Evolutionary conservation across 208 protist genomes (phyloP).

Genomic region (Acanthamoeba quina): DNA sequence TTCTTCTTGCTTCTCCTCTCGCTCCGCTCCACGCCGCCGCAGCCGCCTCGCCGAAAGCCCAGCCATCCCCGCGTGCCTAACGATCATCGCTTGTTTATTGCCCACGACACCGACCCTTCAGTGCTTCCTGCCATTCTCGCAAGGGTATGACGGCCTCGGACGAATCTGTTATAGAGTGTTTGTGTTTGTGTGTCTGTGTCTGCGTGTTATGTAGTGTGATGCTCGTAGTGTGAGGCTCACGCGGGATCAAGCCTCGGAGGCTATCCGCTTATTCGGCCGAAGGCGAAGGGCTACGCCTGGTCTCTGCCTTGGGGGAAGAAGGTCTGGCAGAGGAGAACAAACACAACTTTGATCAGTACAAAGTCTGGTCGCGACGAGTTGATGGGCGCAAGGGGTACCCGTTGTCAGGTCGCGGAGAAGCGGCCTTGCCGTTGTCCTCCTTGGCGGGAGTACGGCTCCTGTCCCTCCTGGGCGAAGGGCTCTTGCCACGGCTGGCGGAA

Average conservation of each 20-base stretch:
- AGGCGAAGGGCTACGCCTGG: neutral
- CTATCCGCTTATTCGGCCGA: neutral
- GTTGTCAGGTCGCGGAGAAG: neutral
- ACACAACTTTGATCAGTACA: no score
- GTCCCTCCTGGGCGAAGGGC: conserved; percentile 20
- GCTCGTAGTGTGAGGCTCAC: no score
- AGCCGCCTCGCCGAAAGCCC: no score
- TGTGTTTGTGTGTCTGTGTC: no score
- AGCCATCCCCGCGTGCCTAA: neutral
- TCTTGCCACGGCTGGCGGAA: neutral
- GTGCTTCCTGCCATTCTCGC: neutral
- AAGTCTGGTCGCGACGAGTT: no score
- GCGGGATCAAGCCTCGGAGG: neutral
- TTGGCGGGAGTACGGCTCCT: conserved; percentile 3
- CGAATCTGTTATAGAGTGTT: neutral
- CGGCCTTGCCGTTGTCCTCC: neutral
- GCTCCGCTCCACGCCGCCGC: neutral
- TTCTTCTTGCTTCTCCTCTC: no score
- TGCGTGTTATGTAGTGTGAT: neutral
- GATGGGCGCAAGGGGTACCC: neutral
- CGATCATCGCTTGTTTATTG: neutral
- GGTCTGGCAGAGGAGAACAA: neutral
- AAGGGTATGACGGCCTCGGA: neutral
- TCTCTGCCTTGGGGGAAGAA: neutral
- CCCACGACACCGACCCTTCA: neutral